Base-by-base conservation (phyloP, 345 rosid genomes). In the Linum tenue region DNA sequence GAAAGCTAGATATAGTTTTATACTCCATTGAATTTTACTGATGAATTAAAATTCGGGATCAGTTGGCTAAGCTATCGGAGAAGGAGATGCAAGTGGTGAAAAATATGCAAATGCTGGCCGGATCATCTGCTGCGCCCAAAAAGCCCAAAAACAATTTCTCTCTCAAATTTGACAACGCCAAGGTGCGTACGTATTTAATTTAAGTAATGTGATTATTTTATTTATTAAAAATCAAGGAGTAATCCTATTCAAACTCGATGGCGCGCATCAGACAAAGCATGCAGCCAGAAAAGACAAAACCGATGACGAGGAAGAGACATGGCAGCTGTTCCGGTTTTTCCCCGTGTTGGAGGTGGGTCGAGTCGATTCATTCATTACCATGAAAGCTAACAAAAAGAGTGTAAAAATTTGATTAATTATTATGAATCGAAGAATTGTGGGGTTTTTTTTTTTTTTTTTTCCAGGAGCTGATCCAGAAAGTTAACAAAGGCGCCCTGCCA, bases 261-360 rank as follows among this genome's bases (percentile, higher is more conserved):
- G 69, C 68, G 39, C 55, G 75, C 48, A 60, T 59, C 77, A 91
- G 98, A 82, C 83, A 42, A 92, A 85, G 78, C 84, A 80, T 44
- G 97, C 96, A 55, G 78, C 82, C 56, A 86, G 98, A 68, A 86
- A 86, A 70, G 98, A 92, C 70, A 79, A 96, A 70, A 77, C 83
- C 40, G 91, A 82, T 15, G 97, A 92, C 64, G 98, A 92, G 66
- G 98, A 92, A 81, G 90, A 87, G 83, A 81, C 90, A 37, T 92
- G 98, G 98, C 86, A 80, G 69, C 81, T 89, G 5, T 92, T 84
- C 69, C 86, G 95, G 63, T 92, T 92, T 78, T 92, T 83, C 78
- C 98, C 98, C 50, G 64, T 92, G 79, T 7, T 89, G 66, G 97
- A 92, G 98, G 98, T 87, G 82, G 42, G 38, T 57, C 56, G 16